Evolutionary conservation across 2,329 filamentous ascomycete genomes (phyloP), one percentile per base, ranked within the genome.

Genomic region (Parafenestella ontariensis): DNA sequence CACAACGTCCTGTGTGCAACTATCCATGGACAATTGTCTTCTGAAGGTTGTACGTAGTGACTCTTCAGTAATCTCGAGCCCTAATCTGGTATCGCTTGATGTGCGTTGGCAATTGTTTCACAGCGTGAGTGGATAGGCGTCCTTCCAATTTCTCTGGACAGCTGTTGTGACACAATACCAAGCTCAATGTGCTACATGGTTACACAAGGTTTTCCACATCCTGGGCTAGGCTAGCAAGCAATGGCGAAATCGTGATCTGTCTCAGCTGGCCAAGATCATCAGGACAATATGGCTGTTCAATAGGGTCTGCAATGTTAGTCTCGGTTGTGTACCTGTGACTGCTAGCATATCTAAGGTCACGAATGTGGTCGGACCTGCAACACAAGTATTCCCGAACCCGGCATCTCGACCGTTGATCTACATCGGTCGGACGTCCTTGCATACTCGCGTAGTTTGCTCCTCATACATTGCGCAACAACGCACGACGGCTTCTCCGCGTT

Each of bases 21-120:
- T 28, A 41, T 10, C 40, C 46, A 36, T 43, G 37, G 20, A 41
- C 31, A 37, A 53, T 42, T 40, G 44, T 54, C 52, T 45, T 54
- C 37, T 58, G 58, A 56, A 24, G 26, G 42, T 29, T 46, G 28
- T 46, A 56, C 49, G 39, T 28, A n/a, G 41, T 42, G 34, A 41
- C 34, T 46, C 36, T 33, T 36, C 39, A 29, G 29, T 34, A 29
- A 47, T 9, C 36, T 49, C 23, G 43, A 21, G 21, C 46, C 40
- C 37, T 18, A 46, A 56, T 52, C 21, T 24, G 28, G 15, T 36
- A 56, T 36, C 23, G 17, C 44, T 23, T 42, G 36, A 26, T 49
- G 42, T 68, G 62, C 52, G 64, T 49, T 68, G 65, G 62, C 64
- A 67, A 44, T 49, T 61, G 66, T 71, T 61, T 47, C 66, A 71